phyloP scores from a whole-genome alignment of 768 basidiomycete genomes.

The Pleurotus giganteus region DNA sequence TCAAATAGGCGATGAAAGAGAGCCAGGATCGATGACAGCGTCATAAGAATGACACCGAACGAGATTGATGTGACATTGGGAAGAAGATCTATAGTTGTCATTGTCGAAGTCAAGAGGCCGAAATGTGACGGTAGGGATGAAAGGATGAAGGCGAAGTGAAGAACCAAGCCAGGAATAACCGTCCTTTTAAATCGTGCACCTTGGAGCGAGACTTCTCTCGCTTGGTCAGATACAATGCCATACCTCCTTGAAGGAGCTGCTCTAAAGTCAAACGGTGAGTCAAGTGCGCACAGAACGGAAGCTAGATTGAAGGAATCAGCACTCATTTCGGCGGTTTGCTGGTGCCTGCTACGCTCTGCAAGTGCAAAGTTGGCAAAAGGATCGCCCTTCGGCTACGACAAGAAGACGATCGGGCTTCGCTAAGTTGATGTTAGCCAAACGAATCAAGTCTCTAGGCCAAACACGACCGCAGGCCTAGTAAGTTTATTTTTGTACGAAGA shows the following conservation, averaged over 20 bases:
- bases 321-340: background rate
- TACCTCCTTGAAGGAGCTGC: background rate
- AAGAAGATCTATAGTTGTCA: conserved; percentile 8
- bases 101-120: background rate
- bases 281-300: background rate
- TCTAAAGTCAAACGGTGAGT: background rate
- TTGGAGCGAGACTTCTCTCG: background rate
- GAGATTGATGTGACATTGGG: conserved; percentile 3
- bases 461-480: no score
- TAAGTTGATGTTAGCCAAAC: no score
- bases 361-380: background rate
- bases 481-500: no score
- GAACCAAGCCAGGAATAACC: conserved; percentile 7
- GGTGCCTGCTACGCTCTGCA: background rate
- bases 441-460: no score
- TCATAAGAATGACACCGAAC: conserved; percentile 4
- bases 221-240: background rate
- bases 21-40: conserved; percentile 7
- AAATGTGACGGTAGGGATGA: background rate
- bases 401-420: no score
- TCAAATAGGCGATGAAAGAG: background rate
- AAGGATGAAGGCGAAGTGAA: conserved; percentile 10
- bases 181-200: conserved; percentile 3
- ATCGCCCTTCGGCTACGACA: background rate
- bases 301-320: background rate